Evolutionary conservation across 345 rosid genomes (phyloP).

Genomic region (Citrus hindsii): DNA sequence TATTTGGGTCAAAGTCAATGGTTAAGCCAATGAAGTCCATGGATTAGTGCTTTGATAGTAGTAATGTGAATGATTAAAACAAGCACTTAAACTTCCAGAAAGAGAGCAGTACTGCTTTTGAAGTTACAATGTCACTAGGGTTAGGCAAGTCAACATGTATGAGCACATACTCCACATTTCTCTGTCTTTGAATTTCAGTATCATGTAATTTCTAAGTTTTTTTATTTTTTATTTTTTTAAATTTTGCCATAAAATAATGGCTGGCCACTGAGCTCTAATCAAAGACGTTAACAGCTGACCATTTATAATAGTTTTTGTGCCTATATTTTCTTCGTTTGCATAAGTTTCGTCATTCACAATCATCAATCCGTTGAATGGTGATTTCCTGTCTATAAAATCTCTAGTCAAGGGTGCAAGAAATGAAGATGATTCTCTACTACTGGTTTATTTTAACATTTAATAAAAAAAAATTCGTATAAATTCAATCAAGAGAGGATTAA

Average conservation of each 20-base stretch:
- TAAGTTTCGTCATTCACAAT: not conserved
- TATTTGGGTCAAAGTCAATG: not conserved
- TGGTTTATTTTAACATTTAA: no score
- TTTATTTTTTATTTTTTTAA: no score
- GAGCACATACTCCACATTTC: not conserved
- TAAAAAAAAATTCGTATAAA: no score
- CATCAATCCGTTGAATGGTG: not conserved
- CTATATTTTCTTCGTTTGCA: not conserved
- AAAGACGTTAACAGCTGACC: not conserved
- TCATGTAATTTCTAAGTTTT: not conserved
- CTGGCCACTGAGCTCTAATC: no score
- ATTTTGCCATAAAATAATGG: not conserved
- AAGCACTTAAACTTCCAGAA: not conserved
- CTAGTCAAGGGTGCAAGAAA: not conserved
- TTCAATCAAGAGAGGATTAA: no score
- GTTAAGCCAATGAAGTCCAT: not conserved
- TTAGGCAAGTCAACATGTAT: not conserved
- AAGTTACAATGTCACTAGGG: not conserved
- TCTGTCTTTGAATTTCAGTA: not conserved
- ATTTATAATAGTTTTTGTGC: not conserved
- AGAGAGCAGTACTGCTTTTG: not conserved
- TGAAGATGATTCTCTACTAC: not conserved
- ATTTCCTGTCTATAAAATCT: not conserved
- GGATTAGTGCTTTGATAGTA: not conserved
- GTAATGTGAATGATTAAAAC: not conserved